Evolutionary conservation across 129 eudicot genomes (phyloP), one percentile per base, ranked within the genome.

Genomic region (Tanacetum coccineum): DNA sequence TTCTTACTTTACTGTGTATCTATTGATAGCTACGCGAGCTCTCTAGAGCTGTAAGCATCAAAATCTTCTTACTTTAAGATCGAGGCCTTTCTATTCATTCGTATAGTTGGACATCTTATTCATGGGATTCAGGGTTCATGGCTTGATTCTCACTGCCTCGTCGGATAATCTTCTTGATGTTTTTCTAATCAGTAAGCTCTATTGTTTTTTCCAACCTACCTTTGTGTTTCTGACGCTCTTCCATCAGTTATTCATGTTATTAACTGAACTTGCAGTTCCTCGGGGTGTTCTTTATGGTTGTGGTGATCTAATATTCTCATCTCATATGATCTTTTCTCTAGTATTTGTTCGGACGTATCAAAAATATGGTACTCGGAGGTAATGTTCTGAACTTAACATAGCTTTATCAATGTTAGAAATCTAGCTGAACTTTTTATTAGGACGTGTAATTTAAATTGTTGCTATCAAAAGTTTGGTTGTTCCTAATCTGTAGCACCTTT

Each of bases 291-390:
- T 91, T 49, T 91, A 83, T 80, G 97, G 97, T 12, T 91, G 97
- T 71, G 97, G 97, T 64, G 97, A 87, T 73, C 69, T 91, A 32
- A 91, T 87, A 74, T 91, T 91, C 70, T 91, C 97, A 55, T 91
- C 97, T 13, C 97, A 91, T 72, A 91, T 87, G 97, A 91, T 91
- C 62, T 91, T 91, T 74, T 84, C 97, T 52, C 85, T 91, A 14
- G 90, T 85, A 53, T 91, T 91, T 78, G 95, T 91, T 46, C 87
- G 96, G 67, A 91, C 94, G 11, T 91, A 87, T 80, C 88, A 91
- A n/a, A 87, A 87, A 79, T 91, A 91, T 59, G 97, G 97, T 22
- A 81, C 97, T 39, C 75, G 64, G 72, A 91, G 96, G 97, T 91
- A 85, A 22, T 0, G 25, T 22, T 22, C 25, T 22, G 25, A 22